Base-by-base conservation (phyloP, 2,329 filamentous ascomycete species). In the Fusarium bulbicola region DNA sequence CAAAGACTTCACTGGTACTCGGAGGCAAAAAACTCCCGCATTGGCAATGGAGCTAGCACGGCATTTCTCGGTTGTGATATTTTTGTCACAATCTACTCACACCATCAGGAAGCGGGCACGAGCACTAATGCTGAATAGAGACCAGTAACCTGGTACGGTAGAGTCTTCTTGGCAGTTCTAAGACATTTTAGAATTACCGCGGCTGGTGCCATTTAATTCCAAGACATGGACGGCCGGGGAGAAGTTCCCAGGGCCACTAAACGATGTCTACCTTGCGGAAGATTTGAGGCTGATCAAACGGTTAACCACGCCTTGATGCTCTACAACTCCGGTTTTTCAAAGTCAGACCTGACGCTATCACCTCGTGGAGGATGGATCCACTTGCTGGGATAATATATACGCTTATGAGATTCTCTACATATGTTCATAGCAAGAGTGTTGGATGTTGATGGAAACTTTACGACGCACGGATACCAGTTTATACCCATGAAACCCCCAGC, bases 401-500 rank as follows among this genome's bases (percentile, higher is more conserved):
- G 42, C 36, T 53, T 37, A 20, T 39, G 42, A 42, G 39, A 56
- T 32, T 37, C 32, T 50, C 15, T 43, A 34, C 32, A 34, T 34
- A 8, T 39, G n/a, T 45, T 28, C 37, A 28, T 34, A 28, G 32
- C 9, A 49, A 26, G 24, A n/a, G 43, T 37, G 52, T 40, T 52
- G 40, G 24, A 43, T 45, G n/a, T 34, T 52, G 20, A 52, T 28
- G 45, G 20, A 54, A 49, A 47, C 24, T 43, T 43, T 30, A 47
- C 45, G n/a, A 57, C 45, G 62, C 70, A 74, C 66, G 46, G 64
- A 52, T 66, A 34, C 66, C 50, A 61, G 47, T 47, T 62, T 36
- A 30, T 58, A 40, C 15, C 15, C n/a, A 68, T 47, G 59, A 39
- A 47, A 30, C 21, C 28, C 52, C 56, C 50, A 58, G 69, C 39